Percentiles rank a stretch among this genome's conserved stretches.
phyloP scores from a whole-genome alignment of 148 eudicot species.

The Amaranthus hypochondriacus region DNA sequence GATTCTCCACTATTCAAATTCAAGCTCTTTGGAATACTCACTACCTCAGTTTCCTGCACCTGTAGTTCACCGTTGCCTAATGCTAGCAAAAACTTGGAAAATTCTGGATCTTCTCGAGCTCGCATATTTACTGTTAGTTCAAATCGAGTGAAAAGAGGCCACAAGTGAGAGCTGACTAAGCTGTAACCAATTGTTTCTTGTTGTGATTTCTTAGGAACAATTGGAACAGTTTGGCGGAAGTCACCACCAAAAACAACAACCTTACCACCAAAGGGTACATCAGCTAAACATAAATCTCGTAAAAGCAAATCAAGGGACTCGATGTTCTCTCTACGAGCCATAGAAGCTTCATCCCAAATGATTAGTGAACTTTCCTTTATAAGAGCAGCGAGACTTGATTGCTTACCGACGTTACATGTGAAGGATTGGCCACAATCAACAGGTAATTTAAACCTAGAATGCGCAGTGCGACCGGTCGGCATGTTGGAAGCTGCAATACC shows the following conservation, averaged over 20 bases:
- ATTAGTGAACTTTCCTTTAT: not conserved
- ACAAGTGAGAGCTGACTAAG: not conserved
- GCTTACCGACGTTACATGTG: slow-evolving; percentile 2
- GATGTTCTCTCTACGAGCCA: not conserved
- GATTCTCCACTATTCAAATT: not conserved
- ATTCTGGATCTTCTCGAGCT: not conserved
- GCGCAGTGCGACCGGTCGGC: not conserved
- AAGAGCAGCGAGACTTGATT: not conserved
- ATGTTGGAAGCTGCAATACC: slow-evolving; percentile 1
- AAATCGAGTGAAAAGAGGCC: not conserved
- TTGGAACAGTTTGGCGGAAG: not conserved
- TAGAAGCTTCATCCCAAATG: not conserved
- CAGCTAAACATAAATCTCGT: not conserved
- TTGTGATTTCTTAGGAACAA: not conserved
- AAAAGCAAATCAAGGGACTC: not conserved
- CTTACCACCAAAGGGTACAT: not conserved
- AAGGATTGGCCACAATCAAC: not conserved
- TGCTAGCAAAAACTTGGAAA: not conserved
- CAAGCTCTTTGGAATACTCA: not conserved
- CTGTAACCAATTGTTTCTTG: not conserved
- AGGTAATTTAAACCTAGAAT: not conserved
- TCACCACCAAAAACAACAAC: not conserved
- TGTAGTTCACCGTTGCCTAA: not conserved
- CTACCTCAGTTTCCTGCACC: not conserved
- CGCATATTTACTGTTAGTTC: not conserved